These are phyloP conservation scores for Leucocoprinus leucothites DNA, from an alignment of 768 basidiomycete species.

Conservation along the genomic window DNA sequence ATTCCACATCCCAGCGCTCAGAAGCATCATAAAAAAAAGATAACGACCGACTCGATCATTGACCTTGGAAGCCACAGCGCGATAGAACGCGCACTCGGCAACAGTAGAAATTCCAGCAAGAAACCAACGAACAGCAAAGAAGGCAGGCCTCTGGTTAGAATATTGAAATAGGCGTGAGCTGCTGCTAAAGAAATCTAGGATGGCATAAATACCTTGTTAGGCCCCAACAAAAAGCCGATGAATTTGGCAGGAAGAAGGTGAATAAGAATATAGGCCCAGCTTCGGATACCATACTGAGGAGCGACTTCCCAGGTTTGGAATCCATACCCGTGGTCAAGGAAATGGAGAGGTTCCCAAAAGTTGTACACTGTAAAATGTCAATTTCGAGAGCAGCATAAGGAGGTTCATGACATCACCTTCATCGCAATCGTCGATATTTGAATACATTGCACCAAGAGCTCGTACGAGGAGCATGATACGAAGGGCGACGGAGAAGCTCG, in stretches of 20 bases:
- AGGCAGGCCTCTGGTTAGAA: conserved; percentile 88
- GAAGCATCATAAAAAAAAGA: conserved; percentile 79
- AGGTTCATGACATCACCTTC: conserved; percentile 59
- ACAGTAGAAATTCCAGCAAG: conserved; percentile 71
- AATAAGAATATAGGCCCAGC: conserved; percentile 89
- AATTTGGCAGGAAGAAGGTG: conserved; percentile 70
- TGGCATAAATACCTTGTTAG: conserved; percentile 53
- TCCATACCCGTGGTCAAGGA: conserved; percentile 77
- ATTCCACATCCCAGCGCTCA: conserved; percentile 95
- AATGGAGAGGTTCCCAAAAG: conserved; percentile 98
- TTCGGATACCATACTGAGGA: conserved; percentile 86
- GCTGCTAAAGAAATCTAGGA: neutral
- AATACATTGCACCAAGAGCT: conserved; percentile 88
- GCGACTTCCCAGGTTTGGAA: conserved; percentile 99
- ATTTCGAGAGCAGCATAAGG: neutral
- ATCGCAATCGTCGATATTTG: conserved; percentile 93
- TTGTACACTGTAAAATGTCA: conserved; percentile 72
- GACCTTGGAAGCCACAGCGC: conserved; percentile 74
- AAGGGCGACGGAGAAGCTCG: conserved; percentile 80
- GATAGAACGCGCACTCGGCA: conserved; percentile 82
- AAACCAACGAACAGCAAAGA: conserved; percentile 84
- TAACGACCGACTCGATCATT: conserved; percentile 94
- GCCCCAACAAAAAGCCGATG: conserved; percentile 46
- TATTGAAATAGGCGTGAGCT: conserved; percentile 12
- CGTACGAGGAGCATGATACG: conserved; percentile 81